Evolutionary conservation across 192 early-diverging fungal genomes (phyloP).

Genomic region (Coemansia sp.): DNA sequence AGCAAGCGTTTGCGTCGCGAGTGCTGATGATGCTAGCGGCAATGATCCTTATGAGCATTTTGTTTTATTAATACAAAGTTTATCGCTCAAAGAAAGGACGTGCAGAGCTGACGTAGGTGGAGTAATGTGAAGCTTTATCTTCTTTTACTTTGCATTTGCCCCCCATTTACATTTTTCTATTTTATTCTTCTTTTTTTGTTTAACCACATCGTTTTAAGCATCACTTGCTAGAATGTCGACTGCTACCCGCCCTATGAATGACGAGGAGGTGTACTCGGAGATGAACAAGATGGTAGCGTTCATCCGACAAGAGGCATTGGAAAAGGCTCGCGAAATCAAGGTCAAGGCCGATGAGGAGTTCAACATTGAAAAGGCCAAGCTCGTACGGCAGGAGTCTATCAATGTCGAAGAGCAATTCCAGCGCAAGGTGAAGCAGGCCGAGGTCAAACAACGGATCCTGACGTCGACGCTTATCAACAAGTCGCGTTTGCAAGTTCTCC

Average conservation of each 20-base stretch:
- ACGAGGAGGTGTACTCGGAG: conserved; percentile 93
- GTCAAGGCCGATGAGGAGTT: conserved; percentile 99
- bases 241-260: conserved; percentile 74
- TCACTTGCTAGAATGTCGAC: conserved; percentile 30
- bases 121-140: neutral
- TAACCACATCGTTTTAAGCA: neutral
- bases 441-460: conserved; percentile 93
- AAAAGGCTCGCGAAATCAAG: conserved; percentile 98
- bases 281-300: conserved; percentile 99
- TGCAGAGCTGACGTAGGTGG: conserved; percentile 5
- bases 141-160: conserved; percentile 1
- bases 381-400: conserved; percentile 95
- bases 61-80: conserved; percentile 61
- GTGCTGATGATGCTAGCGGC: conserved; percentile 81
- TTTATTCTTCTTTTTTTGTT: conserved; percentile 7
- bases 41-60: conserved; percentile 73
- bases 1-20: conserved; percentile 80
- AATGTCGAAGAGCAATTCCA: conserved; percentile 95
- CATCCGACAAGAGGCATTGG: conserved; percentile 98
- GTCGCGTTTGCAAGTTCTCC: conserved; percentile 84
- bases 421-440: conserved; percentile 96
- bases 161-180: conserved; percentile 1
- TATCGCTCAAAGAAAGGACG: neutral
- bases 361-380: conserved; percentile 98
- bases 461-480: conserved; percentile 97